Evolutionary conservation across 495 filamentous ascomycete genomes (phyloP), one percentile per base, ranked within the genome.

Genomic region (Aspergillus homomorphus): DNA sequence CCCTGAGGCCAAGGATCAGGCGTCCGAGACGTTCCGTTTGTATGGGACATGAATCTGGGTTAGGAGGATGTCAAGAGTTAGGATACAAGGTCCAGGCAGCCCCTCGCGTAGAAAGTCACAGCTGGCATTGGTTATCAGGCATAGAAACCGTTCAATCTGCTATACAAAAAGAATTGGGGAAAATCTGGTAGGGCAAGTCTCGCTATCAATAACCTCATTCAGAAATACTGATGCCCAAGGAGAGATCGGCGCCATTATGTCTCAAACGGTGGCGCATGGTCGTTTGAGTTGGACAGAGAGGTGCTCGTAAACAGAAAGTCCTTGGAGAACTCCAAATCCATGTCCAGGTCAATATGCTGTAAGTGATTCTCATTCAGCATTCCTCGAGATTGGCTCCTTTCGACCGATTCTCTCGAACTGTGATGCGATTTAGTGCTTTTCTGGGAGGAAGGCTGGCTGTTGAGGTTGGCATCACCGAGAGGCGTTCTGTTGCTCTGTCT

Each of bases 241-340:
- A 43, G 21, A 10, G n/a, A 42, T 2, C n/a, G 26, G 50, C 24
- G 51, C 51, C 33, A 8, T 22, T 55, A 38, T 21, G 52, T 49
- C 19, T 30, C 62, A 45, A 60, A 45, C 9, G 21, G 57, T 22
- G 52, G 48, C 21, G 43, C n/a, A 19, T 57, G 56, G 33, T 66
- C 63, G 48, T 69, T 66, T 0, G 68, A 60, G 1, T 64, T 62
- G 10, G 73, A 71, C 19, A 73, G 60, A 8, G 70, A 66, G 12
- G 73, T 71, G 30, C 67, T 73, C 1, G 66, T 69, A 28, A 74
- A 74, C 19, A 77, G 30, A 26, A 71, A 74, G 42, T 73, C 70
- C 45, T 64, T 72, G 0, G 74, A 71, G 23, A 74, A 74, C 51
- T 77, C 73, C 38, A 75, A 41, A 57, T 77, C 74, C 71, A 74